Conservation (phyloP, 2,329 filamentous ascomycete genomes). For the Aspergillus brasiliensis region DNA sequence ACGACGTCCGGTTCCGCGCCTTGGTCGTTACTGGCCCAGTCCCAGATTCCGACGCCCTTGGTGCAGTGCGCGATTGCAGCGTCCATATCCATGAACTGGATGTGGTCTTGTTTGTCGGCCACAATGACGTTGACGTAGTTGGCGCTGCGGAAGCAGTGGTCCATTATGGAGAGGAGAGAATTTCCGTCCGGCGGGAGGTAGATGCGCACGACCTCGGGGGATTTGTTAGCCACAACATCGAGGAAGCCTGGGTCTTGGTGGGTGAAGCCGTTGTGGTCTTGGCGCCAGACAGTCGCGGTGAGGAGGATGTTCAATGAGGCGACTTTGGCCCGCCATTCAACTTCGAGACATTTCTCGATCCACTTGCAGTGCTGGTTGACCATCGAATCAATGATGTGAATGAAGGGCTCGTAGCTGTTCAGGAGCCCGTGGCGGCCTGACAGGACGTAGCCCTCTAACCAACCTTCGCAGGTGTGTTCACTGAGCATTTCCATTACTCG, state of each 20-base stretch:
- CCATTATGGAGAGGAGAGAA: conserved; percentile 72
- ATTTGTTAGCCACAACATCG: conserved; percentile 78
- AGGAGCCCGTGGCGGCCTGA: conserved; percentile 74
- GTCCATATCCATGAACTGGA: conserved; percentile 75
- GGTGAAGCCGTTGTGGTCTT: conserved; percentile 83
- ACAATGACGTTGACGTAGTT: conserved; percentile 85
- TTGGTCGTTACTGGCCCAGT: conserved; percentile 72
- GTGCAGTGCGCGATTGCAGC: conserved; percentile 74
- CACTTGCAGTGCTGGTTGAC: conserved; percentile 86
- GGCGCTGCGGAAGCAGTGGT: conserved; percentile 71
- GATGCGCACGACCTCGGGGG: conserved; percentile 75
- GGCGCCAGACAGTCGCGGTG: conserved; percentile 77
- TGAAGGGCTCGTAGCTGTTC: conserved; percentile 81
- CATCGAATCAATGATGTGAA: conserved; percentile 83
- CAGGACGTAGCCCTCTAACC: conserved; percentile 77
- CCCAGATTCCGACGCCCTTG: conserved; percentile 78
- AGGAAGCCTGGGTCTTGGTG: conserved; percentile 81
- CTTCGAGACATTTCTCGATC: conserved; percentile 79
- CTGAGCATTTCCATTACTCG: conserved; percentile 84
- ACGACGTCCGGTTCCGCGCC: conserved; percentile 71
- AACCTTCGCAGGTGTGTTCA: conserved; percentile 77
- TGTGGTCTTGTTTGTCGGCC: conserved; percentile 76
- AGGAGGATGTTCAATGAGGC: conserved; percentile 78
- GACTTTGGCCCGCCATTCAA: conserved; percentile 73
- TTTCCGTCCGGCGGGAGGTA: conserved; percentile 81